Base-by-base conservation (phyloP, 129 eudicot species). In the Tagetes erecta region DNA sequence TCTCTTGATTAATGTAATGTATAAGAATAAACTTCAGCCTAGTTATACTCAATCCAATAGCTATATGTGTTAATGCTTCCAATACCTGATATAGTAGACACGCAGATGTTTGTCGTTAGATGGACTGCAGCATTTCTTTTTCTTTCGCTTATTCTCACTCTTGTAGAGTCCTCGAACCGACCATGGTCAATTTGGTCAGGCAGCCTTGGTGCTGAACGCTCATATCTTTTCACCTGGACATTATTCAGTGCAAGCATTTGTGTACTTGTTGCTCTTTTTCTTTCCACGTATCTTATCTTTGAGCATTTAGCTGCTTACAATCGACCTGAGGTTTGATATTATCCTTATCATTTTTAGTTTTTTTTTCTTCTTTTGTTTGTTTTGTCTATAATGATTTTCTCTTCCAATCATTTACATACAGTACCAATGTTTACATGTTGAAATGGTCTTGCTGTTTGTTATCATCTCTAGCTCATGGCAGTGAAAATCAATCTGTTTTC, bases 301-400 rank as follows among this genome's bases (percentile, higher is more conserved):
- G 97, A 90, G 92, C 98, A 93, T 84, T 80, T 93, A 76, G 88
- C 92, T 30, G 92, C 97, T 34, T 93, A 90, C 93, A 83, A 93
- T 85, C 97, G 90, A 76, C 98, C 98, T 34, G 97, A 90, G 98
- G 98, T 93, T 72, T 20, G 81, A 67, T 83, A 64, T 45, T 64
- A 33, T 14, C 20, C 36, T 70, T 46, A 62, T 38, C 7, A 67
- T n/a, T 66, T n/a, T 9, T 8, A 42, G 20, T 69, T 72, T 47
- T 47, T 31, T 5, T 7, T 37, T 68, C 38, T 20, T 44, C 55
- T 13, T 60, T 57, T 35, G 38, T 33, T 40, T 56, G 11, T 8
- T 74, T 64, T 20, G 57, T 45, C 70, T 73, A 75, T 49, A 41
- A 49, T 13, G 62, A 69, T 50, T 31, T 5, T 37, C 44, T n/a